Evolutionary conservation across 2,329 filamentous ascomycete species (phyloP).

Genomic region (Exophiala dermatitidis): DNA sequence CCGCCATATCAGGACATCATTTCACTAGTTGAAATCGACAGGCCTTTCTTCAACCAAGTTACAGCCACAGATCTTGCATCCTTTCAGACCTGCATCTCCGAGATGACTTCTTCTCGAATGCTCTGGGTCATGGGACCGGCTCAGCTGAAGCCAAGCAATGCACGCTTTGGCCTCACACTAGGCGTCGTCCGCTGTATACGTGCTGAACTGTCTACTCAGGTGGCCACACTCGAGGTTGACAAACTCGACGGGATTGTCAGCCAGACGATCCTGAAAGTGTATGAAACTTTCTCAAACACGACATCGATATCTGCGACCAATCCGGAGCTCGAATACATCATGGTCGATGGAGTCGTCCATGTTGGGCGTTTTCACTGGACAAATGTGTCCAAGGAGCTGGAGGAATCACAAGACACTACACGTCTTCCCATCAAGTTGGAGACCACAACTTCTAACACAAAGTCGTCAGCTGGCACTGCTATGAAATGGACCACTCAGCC

Average conservation of each 20-base stretch:
- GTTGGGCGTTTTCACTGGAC: conserved; percentile 8
- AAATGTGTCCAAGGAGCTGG: conserved; percentile 6
- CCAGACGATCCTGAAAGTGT: conserved; percentile 4
- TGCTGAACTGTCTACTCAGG: conserved; percentile 2
- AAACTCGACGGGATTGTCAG: not conserved
- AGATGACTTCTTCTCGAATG: conserved; percentile 1
- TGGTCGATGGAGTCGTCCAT: conserved; percentile 3
- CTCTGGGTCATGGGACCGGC: conserved; percentile 9
- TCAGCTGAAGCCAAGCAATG: conserved; percentile 2
- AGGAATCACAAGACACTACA: not conserved
- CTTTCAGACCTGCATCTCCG: conserved; percentile 2
- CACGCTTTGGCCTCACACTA: conserved; percentile 1
- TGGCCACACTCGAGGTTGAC: conserved; percentile 9
- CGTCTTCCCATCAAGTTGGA: not conserved
- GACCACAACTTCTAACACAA: not conserved
- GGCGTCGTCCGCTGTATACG: conserved; percentile 4
- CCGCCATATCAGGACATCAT: conserved; percentile 10
- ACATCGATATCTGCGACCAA: not conserved
- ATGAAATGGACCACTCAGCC: not conserved
- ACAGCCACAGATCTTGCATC: not conserved
- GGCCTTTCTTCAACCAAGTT: conserved; percentile 2
- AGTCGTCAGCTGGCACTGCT: not conserved
- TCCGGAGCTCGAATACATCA: conserved; percentile 9
- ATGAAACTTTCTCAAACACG: conserved; percentile 4
- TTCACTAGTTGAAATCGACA: conserved; percentile 9